Percentiles rank a stretch among this genome's conserved stretches.
Conservation (phyloP, 768 basidiomycete species). For the Tulasnella sp. region DNA sequence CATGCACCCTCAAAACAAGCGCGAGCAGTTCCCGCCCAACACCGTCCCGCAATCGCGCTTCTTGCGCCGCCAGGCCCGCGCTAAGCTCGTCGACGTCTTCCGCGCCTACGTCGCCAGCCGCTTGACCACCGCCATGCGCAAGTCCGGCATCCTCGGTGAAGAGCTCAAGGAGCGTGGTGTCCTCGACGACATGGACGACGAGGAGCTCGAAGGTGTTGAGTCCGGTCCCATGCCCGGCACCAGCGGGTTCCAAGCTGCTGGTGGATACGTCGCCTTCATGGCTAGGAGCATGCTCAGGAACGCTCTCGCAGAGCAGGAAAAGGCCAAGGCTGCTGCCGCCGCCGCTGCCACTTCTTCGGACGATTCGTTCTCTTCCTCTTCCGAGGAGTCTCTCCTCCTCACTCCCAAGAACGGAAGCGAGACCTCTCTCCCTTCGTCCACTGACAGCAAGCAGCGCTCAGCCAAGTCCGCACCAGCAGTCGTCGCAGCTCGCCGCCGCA, state of each 20-base stretch:
- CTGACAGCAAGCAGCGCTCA: background rate
- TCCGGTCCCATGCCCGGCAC: background rate
- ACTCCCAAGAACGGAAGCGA: slow-evolving; percentile 23
- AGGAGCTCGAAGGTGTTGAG: slow-evolving; percentile 3
- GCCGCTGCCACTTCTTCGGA: background rate
- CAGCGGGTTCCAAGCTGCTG: slow-evolving; percentile 19
- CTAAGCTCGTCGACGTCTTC: slow-evolving; percentile 29
- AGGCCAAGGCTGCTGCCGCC: background rate
- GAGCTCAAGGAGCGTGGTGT: slow-evolving; percentile 22
- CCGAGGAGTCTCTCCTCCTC: slow-evolving; percentile 22
- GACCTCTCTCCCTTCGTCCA: background rate
- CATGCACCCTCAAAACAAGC: slow-evolving; percentile 22
- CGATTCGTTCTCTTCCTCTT: slow-evolving; percentile 16
- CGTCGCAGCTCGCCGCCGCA: slow-evolving; percentile 27
- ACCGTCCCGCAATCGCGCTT: slow-evolving; percentile 21
- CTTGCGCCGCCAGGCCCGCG: slow-evolving; percentile 24
- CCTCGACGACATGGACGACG: slow-evolving; percentile 25
- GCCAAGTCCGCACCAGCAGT: background rate
- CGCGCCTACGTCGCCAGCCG: slow-evolving; percentile 20
- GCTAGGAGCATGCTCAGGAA: slow-evolving; percentile 16
- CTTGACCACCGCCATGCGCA: slow-evolving; percentile 21
- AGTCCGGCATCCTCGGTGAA: slow-evolving; percentile 23
- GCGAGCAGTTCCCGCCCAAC: background rate
- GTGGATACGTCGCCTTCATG: slow-evolving; percentile 24
- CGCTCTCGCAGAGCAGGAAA: slow-evolving; percentile 13